Percentiles rank a stretch among this genome's conserved stretches.
Evolutionary conservation across 805 yeast species (phyloP).

Genomic region (Nematodospora valgi): DNA sequence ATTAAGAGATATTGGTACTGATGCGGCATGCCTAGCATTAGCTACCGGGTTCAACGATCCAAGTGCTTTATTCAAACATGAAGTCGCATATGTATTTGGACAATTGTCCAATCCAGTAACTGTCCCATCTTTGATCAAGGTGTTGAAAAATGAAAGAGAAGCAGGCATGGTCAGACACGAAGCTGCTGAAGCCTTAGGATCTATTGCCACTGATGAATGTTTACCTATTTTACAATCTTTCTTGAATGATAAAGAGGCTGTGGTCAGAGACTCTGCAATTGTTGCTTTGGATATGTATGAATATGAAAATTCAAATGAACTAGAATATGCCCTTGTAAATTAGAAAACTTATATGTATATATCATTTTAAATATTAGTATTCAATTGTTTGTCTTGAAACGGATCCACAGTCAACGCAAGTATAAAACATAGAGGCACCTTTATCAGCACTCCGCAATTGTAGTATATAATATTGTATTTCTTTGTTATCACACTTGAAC

Average conservation of each 20-base stretch:
- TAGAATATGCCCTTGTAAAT: slow-evolving; percentile 61
- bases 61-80: slow-evolving; percentile 94
- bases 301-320: slow-evolving; percentile 79
- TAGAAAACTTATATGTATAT: slow-evolving; percentile 5
- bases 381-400: slow-evolving; percentile 89
- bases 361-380: not conserved
- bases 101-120: slow-evolving; percentile 92
- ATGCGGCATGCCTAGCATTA: slow-evolving; percentile 88
- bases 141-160: slow-evolving; percentile 70
- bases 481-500: slow-evolving; percentile 99
- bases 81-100: slow-evolving; percentile 97
- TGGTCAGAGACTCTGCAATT: slow-evolving; percentile 93
- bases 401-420: slow-evolving; percentile 90
- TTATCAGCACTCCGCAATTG: slow-evolving; percentile 98
- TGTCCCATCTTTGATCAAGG: slow-evolving; percentile 82
- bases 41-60: slow-evolving; percentile 88
- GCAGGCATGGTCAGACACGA: slow-evolving; percentile 99
- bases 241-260: slow-evolving; percentile 77
- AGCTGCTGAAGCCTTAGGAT: slow-evolving; percentile 98
- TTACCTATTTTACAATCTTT: slow-evolving; percentile 80
- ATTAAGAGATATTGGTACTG: slow-evolving; percentile 88
- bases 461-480: slow-evolving; percentile 95
- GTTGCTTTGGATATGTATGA: slow-evolving; percentile 99
- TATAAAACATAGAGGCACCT: slow-evolving; percentile 98
- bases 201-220: slow-evolving; percentile 95